Conservation (phyloP, 2,329 filamentous ascomycete species). For the Alternaria ventricosa region DNA sequence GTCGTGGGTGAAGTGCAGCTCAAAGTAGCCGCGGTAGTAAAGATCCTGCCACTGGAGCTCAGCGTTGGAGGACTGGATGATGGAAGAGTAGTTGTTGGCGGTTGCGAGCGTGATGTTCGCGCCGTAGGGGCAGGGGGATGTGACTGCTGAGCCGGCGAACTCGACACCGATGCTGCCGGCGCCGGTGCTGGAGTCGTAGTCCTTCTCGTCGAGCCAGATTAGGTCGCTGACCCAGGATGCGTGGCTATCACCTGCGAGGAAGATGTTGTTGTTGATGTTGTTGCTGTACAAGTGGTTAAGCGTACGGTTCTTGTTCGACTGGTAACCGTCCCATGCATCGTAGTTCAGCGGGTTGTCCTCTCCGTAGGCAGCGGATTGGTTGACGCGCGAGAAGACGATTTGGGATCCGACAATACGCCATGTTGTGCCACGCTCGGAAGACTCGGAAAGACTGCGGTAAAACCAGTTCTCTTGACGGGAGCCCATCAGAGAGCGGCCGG, state of each 20-base stretch:
- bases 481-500: conserved; percentile 73
- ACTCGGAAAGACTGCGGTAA: conserved; percentile 59
- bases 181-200: conserved; percentile 50
- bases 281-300: conserved; percentile 70
- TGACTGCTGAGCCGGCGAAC: conserved; percentile 70
- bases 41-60: conserved; percentile 76
- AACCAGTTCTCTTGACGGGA: conserved; percentile 74
- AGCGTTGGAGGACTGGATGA: conserved; percentile 57
- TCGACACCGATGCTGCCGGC: conserved; percentile 55
- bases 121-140: conserved; percentile 65
- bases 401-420: conserved; percentile 78
- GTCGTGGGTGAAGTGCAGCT: conserved; percentile 62
- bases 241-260: conserved; percentile 75
- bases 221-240: conserved; percentile 63
- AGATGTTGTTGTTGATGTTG: conserved; percentile 74
- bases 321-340: conserved; percentile 71
- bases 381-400: conserved; percentile 69
- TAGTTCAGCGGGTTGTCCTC: conserved; percentile 58
- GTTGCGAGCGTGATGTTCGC: conserved; percentile 62
- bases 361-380: conserved; percentile 55
- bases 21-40: conserved; percentile 77
- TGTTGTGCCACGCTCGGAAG: conserved; percentile 67
- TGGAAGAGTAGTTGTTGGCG: conserved; percentile 54
- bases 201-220: conserved; percentile 52
- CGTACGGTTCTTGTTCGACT: conserved; percentile 74